phyloP scores from a whole-genome alignment of 2,329 filamentous ascomycete genomes.

The Claviceps sp. region DNA sequence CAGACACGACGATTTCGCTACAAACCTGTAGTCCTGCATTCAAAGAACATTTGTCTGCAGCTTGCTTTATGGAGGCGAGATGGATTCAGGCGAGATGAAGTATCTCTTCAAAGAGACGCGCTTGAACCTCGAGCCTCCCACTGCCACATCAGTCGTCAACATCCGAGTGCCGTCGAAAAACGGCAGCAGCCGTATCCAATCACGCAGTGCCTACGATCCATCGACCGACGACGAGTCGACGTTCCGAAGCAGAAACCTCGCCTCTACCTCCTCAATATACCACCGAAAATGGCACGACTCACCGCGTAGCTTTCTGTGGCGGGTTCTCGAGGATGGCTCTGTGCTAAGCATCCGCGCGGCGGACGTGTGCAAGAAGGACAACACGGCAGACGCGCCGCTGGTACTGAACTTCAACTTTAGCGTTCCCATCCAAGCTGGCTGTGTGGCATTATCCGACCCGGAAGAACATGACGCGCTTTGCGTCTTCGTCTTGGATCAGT shows the following conservation, averaged over 20 bases:
- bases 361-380: slow-evolving; percentile 60
- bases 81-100: slow-evolving; percentile 48
- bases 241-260: slow-evolving; percentile 61
- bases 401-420: slow-evolving; percentile 69
- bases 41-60: background rate
- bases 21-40: background rate
- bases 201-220: slow-evolving; percentile 21
- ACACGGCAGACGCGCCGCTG: slow-evolving; percentile 55
- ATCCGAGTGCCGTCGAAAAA: slow-evolving; percentile 50
- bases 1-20: slow-evolving; percentile 6
- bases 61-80: slow-evolving; percentile 47
- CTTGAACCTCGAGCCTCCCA: slow-evolving; percentile 65
- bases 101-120: slow-evolving; percentile 78
- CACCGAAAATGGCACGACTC: slow-evolving; percentile 63
- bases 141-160: slow-evolving; percentile 54
- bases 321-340: slow-evolving; percentile 66
- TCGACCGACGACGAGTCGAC: slow-evolving; percentile 53
- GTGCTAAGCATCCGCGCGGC: slow-evolving; percentile 71
- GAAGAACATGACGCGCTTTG: slow-evolving; percentile 64
- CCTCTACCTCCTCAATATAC: slow-evolving; percentile 69
- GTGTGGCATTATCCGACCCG: slow-evolving; percentile 71
- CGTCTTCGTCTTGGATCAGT: slow-evolving; percentile 65
- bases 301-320: slow-evolving; percentile 83
- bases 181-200: slow-evolving; percentile 29
- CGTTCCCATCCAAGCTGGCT: slow-evolving; percentile 57